Conservation (phyloP, 75 land plant genomes). For the Pinus albicaulis region DNA sequence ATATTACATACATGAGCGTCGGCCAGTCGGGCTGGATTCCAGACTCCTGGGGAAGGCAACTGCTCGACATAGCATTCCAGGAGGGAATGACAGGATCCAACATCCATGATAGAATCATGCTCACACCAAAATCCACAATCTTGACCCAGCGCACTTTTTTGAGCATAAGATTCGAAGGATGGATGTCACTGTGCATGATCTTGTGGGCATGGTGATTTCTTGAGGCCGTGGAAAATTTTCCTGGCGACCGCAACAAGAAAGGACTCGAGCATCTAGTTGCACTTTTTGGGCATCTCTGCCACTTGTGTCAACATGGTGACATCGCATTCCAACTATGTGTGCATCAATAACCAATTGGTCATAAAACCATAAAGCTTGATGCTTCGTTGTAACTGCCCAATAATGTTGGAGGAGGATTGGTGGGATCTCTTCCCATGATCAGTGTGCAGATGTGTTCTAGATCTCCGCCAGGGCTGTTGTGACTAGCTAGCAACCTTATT, state of each 20-base stretch:
- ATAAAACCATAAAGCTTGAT: too few relatives aligned
- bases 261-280: constrained; percentile 11
- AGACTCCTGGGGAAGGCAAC: constrained; percentile 47
- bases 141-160: constrained; percentile 53
- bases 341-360: too few relatives aligned
- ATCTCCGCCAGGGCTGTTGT: too few relatives aligned
- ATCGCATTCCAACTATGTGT: too few relatives aligned
- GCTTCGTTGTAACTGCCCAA: too few relatives aligned
- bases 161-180: constrained; percentile 80
- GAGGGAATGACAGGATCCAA: constrained; percentile 58
- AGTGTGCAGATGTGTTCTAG: too few relatives aligned
- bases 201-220: constrained; percentile 58
- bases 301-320: too few relatives aligned
- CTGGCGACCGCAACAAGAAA: too few relatives aligned
- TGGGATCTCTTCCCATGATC: too few relatives aligned
- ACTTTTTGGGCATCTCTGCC: constrained; percentile 44
- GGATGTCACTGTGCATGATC: constrained; percentile 92
- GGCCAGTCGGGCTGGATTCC: constrained; percentile 73
- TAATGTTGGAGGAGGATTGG: too few relatives aligned
- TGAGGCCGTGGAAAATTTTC: too few relatives aligned
- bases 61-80: constrained; percentile 65
- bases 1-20: constrained; percentile 66
- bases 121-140: constrained; percentile 91
- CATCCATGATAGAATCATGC: constrained; percentile 52
- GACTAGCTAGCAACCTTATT: too few relatives aligned